These are phyloP conservation scores for Auriscalpium microsporum DNA, from an alignment of 768 basidiomycete genomes.

Conservation along the genomic window DNA sequence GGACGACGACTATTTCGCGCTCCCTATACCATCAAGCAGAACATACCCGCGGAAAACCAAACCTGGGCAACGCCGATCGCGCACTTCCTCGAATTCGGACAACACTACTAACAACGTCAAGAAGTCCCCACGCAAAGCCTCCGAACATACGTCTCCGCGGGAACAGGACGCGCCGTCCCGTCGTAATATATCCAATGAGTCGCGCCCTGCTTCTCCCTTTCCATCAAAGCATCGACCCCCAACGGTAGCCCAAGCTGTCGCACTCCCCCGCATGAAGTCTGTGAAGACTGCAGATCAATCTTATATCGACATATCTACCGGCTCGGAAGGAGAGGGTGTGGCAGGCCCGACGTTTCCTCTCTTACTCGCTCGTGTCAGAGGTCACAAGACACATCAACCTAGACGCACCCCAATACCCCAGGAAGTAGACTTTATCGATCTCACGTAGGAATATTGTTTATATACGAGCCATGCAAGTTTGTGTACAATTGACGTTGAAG, in stretches of 20 bases:
- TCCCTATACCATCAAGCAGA: constrained; percentile 1
- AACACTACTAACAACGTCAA: background rate
- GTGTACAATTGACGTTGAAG: too few relatives aligned
- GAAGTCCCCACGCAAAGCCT: constrained; percentile 26
- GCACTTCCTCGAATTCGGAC: background rate
- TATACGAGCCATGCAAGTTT: too few relatives aligned
- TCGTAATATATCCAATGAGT: background rate
- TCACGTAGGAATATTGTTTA: constrained; percentile 21
- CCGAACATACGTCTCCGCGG: constrained; percentile 18
- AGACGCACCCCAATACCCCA: background rate
- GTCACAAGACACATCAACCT: background rate
- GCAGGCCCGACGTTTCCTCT: constrained; percentile 15
- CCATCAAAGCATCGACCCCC: background rate
- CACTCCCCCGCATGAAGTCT: background rate
- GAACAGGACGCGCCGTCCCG: background rate
- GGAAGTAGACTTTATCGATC: constrained; percentile 28
- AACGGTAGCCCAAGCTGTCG: too few relatives aligned
- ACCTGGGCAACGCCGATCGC: background rate
- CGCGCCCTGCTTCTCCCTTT: background rate
- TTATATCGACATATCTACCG: constrained; percentile 34
- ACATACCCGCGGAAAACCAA: background rate
- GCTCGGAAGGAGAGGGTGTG: constrained; percentile 21
- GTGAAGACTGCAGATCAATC: constrained; percentile 9
- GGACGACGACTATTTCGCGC: background rate
- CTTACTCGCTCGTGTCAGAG: constrained; percentile 17